These are phyloP conservation scores for Gaultheria prostrata DNA, from an alignment of 148 eudicot species.

Conservation along the genomic window DNA sequence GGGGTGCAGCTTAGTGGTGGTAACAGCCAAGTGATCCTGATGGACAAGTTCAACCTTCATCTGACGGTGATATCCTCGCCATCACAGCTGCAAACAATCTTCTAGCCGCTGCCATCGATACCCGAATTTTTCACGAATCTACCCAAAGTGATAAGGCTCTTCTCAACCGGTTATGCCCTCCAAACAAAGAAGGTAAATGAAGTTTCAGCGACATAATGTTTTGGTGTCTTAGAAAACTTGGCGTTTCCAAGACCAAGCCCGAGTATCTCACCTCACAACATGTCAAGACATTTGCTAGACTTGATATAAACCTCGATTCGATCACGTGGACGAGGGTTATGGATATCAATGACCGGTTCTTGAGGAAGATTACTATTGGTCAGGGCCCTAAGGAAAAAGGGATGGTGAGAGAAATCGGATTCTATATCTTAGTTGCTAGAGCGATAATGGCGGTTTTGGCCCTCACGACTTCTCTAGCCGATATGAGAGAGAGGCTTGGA, in stretches of 20 bases:
- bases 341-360: conserved; percentile 95
- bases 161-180: conserved; percentile 80
- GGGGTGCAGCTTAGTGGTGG: conserved; percentile 99
- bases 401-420: conserved; percentile 93
- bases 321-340: conserved; percentile 96
- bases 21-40: conserved; percentile 96
- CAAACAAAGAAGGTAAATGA: conserved; percentile 79
- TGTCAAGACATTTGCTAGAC: conserved; percentile 80
- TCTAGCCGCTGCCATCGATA: conserved; percentile 97
- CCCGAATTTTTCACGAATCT: conserved; percentile 91
- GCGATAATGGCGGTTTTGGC: conserved; percentile 99
- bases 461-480: conserved; percentile 86
- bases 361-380: conserved; percentile 87
- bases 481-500: conserved; percentile 97
- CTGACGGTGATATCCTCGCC: conserved; percentile 95
- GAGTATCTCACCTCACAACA: conserved; percentile 85
- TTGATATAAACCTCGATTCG: conserved; percentile 88
- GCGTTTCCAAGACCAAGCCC: conserved; percentile 76
- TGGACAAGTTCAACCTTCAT: conserved; percentile 99
- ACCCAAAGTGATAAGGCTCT: conserved; percentile 92
- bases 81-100: conserved; percentile 99
- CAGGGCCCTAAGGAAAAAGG: conserved; percentile 99
- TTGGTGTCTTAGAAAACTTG: conserved; percentile 81
- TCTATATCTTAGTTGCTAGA: conserved; percentile 96
- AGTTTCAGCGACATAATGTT: conserved; percentile 81